Base-by-base conservation (phyloP, 768 basidiomycete species). In the Mrakia blollopis region DNA sequence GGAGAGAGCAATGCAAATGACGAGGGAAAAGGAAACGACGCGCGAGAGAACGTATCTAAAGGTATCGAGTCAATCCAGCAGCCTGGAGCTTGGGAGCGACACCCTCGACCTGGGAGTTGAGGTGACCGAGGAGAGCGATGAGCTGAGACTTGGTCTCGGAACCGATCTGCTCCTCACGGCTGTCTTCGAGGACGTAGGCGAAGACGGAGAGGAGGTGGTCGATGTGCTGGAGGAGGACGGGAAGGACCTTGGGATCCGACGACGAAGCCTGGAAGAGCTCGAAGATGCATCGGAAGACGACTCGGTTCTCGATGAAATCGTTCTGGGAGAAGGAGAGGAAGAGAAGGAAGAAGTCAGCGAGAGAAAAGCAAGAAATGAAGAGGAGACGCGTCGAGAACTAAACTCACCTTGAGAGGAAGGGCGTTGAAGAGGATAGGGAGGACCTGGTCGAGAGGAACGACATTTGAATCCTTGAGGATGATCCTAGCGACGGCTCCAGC, bases 241-340 rank as follows among this genome's bases (percentile, higher is more conserved):
- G 77, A 50, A 98, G 87, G 1, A 88, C 85, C 67, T 88, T 86
- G 21, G 91, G 89, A 81, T 90, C 88, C 52, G 77, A 74, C n/a
- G 86, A 88, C 52, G 77, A 73, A n/a, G 86, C 88, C 79, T 88
- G 88, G 88, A 94, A 93, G 68, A 98, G 87, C 79, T 90, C 87
- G 89, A 98, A 92, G 80, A 99, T 86, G 9, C 92, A 91, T 39
- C 89, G 88, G 88, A 96, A 96, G 61, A 94, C 89, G 2, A 94
- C 90, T 52, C 89, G 87, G 84, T 97, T 96, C 85, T 98, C 97
- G 78, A 94, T 88, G 80, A 86, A 88, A 84, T 99, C 97, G 83
- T 92, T 89, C 82, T 72, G 67, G 9, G 21, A 68, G 37, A 21
- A n/a, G 35, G 41, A 54, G 14, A 47, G n/a, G 14, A 25, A 18